Conservation (phyloP, 805 yeast species). For the Blastobotrys attinorum region DNA sequence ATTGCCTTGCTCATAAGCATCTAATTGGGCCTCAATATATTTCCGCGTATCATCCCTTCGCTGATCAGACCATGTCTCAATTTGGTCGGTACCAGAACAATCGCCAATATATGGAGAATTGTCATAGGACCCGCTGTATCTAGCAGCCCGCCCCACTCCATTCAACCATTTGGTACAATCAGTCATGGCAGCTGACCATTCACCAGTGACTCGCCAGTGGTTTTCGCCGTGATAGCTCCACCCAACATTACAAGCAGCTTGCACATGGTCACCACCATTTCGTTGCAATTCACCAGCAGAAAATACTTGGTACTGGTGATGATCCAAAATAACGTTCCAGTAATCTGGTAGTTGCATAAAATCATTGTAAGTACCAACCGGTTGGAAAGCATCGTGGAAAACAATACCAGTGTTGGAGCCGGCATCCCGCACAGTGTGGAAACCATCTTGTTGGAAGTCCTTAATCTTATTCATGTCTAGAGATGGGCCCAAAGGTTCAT, state of each 20-base stretch:
- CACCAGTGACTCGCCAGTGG: constrained; percentile 78
- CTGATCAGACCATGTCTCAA: constrained; percentile 50
- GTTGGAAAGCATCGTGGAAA: constrained; percentile 77
- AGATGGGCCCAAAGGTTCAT: constrained; percentile 80
- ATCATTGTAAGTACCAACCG: constrained; percentile 54
- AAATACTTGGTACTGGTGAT: constrained; percentile 88
- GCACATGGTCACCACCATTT: constrained; percentile 54
- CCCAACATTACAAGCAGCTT: constrained; percentile 47
- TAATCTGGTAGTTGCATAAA: constrained; percentile 37
- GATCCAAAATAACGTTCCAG: constrained; percentile 74
- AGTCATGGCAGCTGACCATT: constrained; percentile 87
- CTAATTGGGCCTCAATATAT: constrained; percentile 84
- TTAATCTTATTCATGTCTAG: constrained; percentile 52
- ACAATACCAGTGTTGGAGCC: constrained; percentile 48
- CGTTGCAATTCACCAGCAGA: constrained; percentile 51
- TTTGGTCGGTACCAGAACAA: constrained; percentile 50
- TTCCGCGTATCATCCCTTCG: constrained; percentile 52
- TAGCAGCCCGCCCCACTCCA: constrained; percentile 77
- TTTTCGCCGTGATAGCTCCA: constrained; percentile 38
- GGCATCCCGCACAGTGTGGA: constrained; percentile 49
- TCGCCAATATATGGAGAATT: constrained; percentile 45
- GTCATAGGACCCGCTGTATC: constrained; percentile 58
- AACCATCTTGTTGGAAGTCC: constrained; percentile 56
- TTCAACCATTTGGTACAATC: constrained; percentile 87
- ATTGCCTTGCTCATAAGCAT: constrained; percentile 58